Evolutionary conservation across 2,329 filamentous ascomycete genomes (phyloP), one percentile per base, ranked within the genome.

Genomic region (Calonectria pseudoreteaudii): DNA sequence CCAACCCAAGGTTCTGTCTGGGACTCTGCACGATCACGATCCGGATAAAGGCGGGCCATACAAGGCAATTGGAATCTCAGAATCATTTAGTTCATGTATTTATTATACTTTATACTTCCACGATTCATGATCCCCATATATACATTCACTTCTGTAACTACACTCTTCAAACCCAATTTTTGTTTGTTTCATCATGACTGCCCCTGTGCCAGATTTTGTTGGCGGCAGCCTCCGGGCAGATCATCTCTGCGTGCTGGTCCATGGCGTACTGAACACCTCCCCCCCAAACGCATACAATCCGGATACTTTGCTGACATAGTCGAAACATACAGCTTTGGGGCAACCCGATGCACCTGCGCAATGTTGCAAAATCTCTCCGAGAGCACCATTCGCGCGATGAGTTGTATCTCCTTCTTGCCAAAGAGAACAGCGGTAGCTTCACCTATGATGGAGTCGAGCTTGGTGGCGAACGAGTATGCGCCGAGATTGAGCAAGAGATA

Each of bases 191-290:
- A 73, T 28, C 73, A 80, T 80, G 78, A 68, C 72, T 13, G 67
- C 31, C 20, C 64, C 77, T 10, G 69, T 74, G 7, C n/a, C 14
- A 65, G 78, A 80, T 76, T 87, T 87, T 80, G 87, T 85, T 73
- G 90, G 90, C 76, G 89, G 89, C 76, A 88, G 85, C 80, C 68
- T 82, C 56, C 85, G 89, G 72, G 91, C 93, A 62, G 89, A 93
- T 77, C 94, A 96, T 83, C 90, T 96, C 75, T 94, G 92, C 80
- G 93, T 96, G 52, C 88, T 96, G 56, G 92, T 95, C 67, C 94
- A 96, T 82, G 91, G 94, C 86, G 92, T 94, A 90, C 83, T 90
- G 84, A 72, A 68, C 75, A 66, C 70, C 79, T 75, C 76, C 71
- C 67, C 66, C 69, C 31, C 26, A 23, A 70, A 72, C 76, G 74